These are phyloP conservation scores for Leishmania arabica DNA, from an alignment of 208 protist genomes.

Conservation along the genomic window DNA sequence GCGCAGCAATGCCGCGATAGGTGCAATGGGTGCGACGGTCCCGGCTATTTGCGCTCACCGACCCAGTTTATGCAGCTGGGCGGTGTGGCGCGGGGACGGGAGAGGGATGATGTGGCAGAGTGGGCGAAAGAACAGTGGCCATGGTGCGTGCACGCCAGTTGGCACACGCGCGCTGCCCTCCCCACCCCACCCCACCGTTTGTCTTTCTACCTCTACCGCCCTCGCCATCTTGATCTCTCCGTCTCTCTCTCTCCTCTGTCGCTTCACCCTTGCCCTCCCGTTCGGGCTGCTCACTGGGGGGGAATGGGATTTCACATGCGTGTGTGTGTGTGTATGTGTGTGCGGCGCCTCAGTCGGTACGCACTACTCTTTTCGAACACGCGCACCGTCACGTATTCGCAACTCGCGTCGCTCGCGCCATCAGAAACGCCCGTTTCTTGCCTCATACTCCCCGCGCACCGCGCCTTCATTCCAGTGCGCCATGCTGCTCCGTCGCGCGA, in stretches of 20 bases:
- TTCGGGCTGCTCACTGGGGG: background rate
- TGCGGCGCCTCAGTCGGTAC: background rate
- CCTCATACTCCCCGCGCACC: background rate
- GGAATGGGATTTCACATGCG: background rate
- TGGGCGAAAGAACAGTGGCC: background rate
- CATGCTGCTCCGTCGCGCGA: slow-evolving; percentile 12
- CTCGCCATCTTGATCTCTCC: background rate
- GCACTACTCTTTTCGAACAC: background rate
- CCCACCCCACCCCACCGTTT: background rate
- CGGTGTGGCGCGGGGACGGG: background rate
- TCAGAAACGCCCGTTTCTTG: background rate
- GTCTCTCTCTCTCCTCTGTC: background rate
- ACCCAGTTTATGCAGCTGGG: too few species aligned
- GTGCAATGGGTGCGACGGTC: too few species aligned
- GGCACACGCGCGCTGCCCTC: background rate
- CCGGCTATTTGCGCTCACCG: too few species aligned
- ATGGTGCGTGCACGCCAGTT: background rate
- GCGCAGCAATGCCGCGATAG: background rate
- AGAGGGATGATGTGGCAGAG: background rate
- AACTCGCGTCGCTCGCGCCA: background rate
- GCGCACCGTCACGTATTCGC: background rate
- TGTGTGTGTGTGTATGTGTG: background rate
- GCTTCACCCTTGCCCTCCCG: background rate
- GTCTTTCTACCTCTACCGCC: background rate
- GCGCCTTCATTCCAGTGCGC: background rate